phyloP scores from a whole-genome alignment of 768 basidiomycete genomes.

The Paxillus ammoniavirescens region DNA sequence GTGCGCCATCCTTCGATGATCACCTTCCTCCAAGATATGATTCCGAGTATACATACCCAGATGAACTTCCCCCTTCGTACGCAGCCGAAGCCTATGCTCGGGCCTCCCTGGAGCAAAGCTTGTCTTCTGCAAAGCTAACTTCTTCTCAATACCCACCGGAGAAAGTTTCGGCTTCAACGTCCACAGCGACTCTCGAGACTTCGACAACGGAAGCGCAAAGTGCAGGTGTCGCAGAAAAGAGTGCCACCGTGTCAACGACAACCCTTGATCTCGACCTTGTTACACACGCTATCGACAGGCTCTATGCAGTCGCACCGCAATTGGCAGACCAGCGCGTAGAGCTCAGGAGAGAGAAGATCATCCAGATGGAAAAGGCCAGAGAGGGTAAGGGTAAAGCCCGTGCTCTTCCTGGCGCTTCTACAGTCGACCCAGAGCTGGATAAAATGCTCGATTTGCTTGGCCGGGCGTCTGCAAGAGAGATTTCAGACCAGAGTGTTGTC shows the following conservation, averaged over 20 bases:
- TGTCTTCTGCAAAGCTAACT: slow-evolving; percentile 7
- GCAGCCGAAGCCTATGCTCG: slow-evolving; percentile 5
- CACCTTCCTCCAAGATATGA: slow-evolving; percentile 60
- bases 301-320: slow-evolving; percentile 86
- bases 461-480: slow-evolving; percentile 64
- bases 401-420: slow-evolving; percentile 31
- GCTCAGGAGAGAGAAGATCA: slow-evolving; percentile 66
- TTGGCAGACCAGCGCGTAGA: slow-evolving; percentile 92
- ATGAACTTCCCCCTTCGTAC: slow-evolving; percentile 29
- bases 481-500: slow-evolving; percentile 69
- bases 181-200: neutral
- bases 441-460: slow-evolving; percentile 69
- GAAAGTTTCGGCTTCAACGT: slow-evolving; percentile 12
- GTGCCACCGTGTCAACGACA: slow-evolving; percentile 28
- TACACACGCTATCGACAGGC: slow-evolving; percentile 83
- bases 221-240: neutral
- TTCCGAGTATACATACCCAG: slow-evolving; percentile 9
- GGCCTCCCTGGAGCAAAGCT: slow-evolving; percentile 5
- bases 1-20: slow-evolving; percentile 15
- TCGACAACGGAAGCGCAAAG: neutral
- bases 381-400: slow-evolving; percentile 50
- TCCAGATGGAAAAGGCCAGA: slow-evolving; percentile 71
- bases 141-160: slow-evolving; percentile 20
- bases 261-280: slow-evolving; percentile 82
- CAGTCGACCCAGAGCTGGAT: slow-evolving; percentile 51